Base-by-base conservation (phyloP, 768 basidiomycete species). In the Clavulina sp. region DNA sequence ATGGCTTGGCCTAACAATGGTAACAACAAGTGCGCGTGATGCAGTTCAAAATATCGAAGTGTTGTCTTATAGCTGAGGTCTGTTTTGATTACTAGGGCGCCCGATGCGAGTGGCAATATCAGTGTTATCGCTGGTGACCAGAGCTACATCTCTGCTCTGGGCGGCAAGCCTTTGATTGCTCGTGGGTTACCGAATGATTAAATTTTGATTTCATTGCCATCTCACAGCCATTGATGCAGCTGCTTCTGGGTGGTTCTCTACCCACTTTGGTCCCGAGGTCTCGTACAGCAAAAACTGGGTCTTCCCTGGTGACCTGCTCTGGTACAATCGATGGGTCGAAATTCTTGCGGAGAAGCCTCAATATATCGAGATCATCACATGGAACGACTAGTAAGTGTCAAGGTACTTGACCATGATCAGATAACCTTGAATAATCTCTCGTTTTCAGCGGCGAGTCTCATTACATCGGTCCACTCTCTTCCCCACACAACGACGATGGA, bases 251-350 rank as follows among this genome's bases (percentile, higher is more conserved):
- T 5, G 47, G 59, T 58, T 65, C 59, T 60, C 55, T 36, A 63
- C 64, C 1, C 64, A 65, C 50, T 63, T 63, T 38, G 60, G 61
- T 9, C 50, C 43, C 31, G 61, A 62, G 34, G 61, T 62, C 5
- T 52, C 63, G 6, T 65, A 61, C 49, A 50, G 57, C 43, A 65
- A 65, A 54, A 65, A 65, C 58, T 65, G 62, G 61, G 21, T 63
- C 7, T 65, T 63, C 58, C 57, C 60, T 51, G 59, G 60, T 41
- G 64, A 65, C 50, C 52, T 57, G 13, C 52, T 65, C 0, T 63
- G 61, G 61, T 59, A 60, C 53, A 56, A 59, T 21, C 48, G 64
- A 33, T 64, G 64, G 63, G 58, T 63, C 18, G 58, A 64, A 54
- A 60, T 64, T 41, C 49, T 64, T 23, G 33, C 44, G 24, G 41